Evolutionary conservation across 345 rosid species (phyloP), one percentile per base, ranked within the genome.

Genomic region (Garcia nutans): DNA sequence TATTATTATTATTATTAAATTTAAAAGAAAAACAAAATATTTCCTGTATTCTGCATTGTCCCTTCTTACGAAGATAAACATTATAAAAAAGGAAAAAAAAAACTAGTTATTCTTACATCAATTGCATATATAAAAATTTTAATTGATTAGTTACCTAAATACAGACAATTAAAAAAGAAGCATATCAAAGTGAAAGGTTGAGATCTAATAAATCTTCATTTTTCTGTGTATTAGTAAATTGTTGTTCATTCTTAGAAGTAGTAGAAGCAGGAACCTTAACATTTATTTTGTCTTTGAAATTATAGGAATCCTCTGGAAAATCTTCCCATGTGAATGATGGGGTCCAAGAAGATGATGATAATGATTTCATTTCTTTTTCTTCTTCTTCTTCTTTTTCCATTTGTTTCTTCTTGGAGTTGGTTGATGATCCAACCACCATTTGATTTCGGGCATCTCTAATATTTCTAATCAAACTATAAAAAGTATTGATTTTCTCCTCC

Each of bases 121-220:
- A 49, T 33, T 45, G 49, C 49, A 10, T 45, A 7, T 45, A 10
- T 45, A 10, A 3, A 47, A 11, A 47, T 47, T 8, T 47, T 47
- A 10, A 47, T 37, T 37, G 5, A 37, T 37, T 37, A 63, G 10
- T 52, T 12, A 52, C 56, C 56, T 52, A 4, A 5, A 54, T 0
- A 54, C 8, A 54, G 20, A 52, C 19, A 52, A 54, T 15, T 33
- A 1, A 54, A 6, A 26, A 28, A 71, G 3, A 26, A 20, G n/a
- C 23, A 68, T 33, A 37, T 68, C 68, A 83, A 65, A 77, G 81
- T 15, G 83, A 68, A 59, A 83, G 83, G 19, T 79, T 77, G 55
- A 83, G 83, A 71, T 83, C 81, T 71, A 83, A 47, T 71, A 83
- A 47, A 13, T 61, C 76, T 17, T 65, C 11, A 22, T 47, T 49